These are phyloP conservation scores for Exserohilum rostratum DNA, from an alignment of 2,329 filamentous ascomycete genomes.

Conservation along the genomic window DNA sequence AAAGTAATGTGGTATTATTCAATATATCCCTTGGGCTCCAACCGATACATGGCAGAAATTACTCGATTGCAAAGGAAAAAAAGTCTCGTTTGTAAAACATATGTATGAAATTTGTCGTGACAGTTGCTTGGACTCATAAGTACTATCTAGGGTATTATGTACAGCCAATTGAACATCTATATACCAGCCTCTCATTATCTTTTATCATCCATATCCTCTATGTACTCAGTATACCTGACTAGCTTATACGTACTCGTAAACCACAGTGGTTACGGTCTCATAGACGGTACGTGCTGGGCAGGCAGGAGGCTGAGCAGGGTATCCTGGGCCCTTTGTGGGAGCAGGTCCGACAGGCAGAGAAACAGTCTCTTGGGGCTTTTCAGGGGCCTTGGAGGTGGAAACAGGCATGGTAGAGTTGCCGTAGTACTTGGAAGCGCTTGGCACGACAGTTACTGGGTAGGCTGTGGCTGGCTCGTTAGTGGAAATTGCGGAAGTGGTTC, in stretches of 20 bases:
- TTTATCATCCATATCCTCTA: too few relatives aligned
- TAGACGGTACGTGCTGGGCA: constrained; percentile 7
- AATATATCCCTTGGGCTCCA: too few relatives aligned
- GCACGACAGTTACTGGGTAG: not conserved
- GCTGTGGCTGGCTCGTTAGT: constrained; percentile 1
- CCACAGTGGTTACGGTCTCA: constrained; percentile 2
- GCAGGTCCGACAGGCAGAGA: constrained; percentile 1
- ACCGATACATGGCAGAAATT: too few relatives aligned
- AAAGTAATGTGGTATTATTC: too few relatives aligned
- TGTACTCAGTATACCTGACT: not conserved
- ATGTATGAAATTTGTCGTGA: not conserved
- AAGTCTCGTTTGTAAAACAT: too few relatives aligned
- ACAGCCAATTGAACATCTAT: not conserved
- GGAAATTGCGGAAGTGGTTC: not conserved
- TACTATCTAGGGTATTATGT: not conserved
- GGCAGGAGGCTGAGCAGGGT: not conserved
- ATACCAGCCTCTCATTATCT: not conserved
- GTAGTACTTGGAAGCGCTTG: not conserved
- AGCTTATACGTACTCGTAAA: constrained; percentile 1
- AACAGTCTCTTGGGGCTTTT: constrained; percentile 7
- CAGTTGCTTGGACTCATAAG: not conserved
- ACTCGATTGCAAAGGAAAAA: too few relatives aligned
- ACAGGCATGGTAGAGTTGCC: constrained; percentile 7
- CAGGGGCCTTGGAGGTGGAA: not conserved
- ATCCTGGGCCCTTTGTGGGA: constrained; percentile 4